Evolutionary conservation across 306 rosid species (phyloP).

Genomic region (Lathyrus aphaca): DNA sequence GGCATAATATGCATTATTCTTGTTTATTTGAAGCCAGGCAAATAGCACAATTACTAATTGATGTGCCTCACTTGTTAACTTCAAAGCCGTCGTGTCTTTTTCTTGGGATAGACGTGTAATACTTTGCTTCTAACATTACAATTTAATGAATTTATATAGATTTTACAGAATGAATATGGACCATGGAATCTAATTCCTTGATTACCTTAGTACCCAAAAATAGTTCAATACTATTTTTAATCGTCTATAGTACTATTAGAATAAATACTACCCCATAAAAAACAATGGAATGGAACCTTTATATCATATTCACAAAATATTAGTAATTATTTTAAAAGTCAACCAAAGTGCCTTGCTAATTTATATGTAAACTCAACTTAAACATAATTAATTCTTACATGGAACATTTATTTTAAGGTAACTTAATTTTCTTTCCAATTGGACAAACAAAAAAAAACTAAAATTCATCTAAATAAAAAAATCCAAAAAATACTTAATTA

Average conservation of each 20-base stretch:
- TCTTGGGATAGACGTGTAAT: conserved; percentile 32
- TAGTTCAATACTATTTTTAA: conserved; percentile 35
- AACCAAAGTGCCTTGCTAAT: conserved; percentile 37
- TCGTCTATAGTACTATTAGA: conserved; percentile 32
- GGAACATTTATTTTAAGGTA: no score
- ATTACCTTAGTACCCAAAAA: conserved; percentile 42
- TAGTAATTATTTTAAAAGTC: conserved; percentile 40
- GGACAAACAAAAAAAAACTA: no score
- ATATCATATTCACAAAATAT: conserved; percentile 18
- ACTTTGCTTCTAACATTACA: conserved; percentile 39
- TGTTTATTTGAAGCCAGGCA: conserved; percentile 44
- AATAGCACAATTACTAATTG: conserved; percentile 35
- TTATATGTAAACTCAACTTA: conserved; percentile 5
- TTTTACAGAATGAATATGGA: conserved; percentile 28
- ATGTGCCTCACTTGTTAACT: conserved; percentile 36
- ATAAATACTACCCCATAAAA: conserved; percentile 42
- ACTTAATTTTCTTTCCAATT: no score
- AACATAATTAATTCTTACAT: not conserved
- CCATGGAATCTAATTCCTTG: conserved; percentile 48
- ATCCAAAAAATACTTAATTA: no score
- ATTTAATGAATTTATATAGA: conserved; percentile 24
- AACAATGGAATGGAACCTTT: conserved; percentile 31
- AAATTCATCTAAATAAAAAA: no score
- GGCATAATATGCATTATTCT: conserved; percentile 32
- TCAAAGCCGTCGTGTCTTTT: conserved; percentile 40